These are phyloP conservation scores for Monascus purpureus DNA, from an alignment of 495 filamentous ascomycete species.

Conservation along the genomic window DNA sequence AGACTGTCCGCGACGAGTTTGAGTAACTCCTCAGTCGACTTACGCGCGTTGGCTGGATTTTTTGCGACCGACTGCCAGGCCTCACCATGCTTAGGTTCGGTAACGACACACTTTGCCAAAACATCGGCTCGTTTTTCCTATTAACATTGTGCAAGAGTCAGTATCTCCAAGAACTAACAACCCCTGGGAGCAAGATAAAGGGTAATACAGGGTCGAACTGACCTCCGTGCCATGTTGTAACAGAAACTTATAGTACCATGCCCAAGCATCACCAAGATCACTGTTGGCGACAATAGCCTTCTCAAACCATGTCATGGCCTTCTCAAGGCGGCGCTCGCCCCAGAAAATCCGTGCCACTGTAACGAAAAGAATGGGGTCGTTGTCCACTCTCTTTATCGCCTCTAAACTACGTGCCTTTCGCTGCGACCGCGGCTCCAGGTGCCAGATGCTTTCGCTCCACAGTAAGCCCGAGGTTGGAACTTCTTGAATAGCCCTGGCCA, in stretches of 20 bases:
- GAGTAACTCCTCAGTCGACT: conserved; percentile 65
- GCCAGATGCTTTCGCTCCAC: conserved; percentile 88
- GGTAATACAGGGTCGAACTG: conserved; percentile 6
- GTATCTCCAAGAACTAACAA: no score
- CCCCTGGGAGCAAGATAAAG: background rate
- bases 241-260: conserved; percentile 94
- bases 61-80: conserved; percentile 79
- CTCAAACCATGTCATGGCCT: conserved; percentile 92
- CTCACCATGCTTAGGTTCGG: conserved; percentile 85
- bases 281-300: conserved; percentile 78
- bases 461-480: conserved; percentile 78
- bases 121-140: conserved; percentile 77
- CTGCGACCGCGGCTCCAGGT: conserved; percentile 82
- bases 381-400: conserved; percentile 92
- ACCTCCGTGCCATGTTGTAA: conserved; percentile 74
- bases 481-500: conserved; percentile 87
- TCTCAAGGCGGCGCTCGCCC: conserved; percentile 69
- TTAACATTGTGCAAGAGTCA: conserved; percentile 6
- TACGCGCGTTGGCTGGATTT: conserved; percentile 63
- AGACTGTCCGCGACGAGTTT: conserved; percentile 49
- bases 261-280: conserved; percentile 88
- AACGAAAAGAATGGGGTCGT: conserved; percentile 73
- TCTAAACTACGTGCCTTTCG: conserved; percentile 81
- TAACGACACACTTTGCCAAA: conserved; percentile 54
- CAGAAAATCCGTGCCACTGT: conserved; percentile 65